Evolutionary conservation across 495 filamentous ascomycete genomes (phyloP).

Genomic region (Hypoxylon fuscum): DNA sequence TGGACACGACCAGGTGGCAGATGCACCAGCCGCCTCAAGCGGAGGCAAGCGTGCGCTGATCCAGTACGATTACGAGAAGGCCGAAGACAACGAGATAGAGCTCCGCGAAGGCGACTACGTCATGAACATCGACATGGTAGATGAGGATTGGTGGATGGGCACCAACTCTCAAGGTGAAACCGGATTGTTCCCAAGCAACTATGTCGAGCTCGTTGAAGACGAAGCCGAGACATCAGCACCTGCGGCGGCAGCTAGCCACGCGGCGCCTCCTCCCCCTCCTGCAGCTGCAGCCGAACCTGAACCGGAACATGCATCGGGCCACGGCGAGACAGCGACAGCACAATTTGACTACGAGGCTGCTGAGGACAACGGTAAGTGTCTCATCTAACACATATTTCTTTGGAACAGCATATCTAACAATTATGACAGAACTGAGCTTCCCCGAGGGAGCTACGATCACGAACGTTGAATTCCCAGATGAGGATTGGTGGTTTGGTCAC

Average conservation of each 20-base stretch:
- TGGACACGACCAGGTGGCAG: constrained; percentile 42
- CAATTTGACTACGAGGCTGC: constrained; percentile 97
- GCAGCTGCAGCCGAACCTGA: constrained; percentile 43
- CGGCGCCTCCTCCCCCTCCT: constrained; percentile 41
- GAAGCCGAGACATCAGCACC: constrained; percentile 44
- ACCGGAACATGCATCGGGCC: constrained; percentile 39
- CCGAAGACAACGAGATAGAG: constrained; percentile 95
- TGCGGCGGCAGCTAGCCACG: constrained; percentile 45
- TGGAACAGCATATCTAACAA: constrained; percentile 30
- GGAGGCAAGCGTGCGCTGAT: constrained; percentile 76
- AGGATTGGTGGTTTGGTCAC: constrained; percentile 97
- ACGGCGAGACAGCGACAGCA: constrained; percentile 76
- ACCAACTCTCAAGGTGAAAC: constrained; percentile 80
- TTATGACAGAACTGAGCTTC: constrained; percentile 77
- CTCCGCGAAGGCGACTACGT: constrained; percentile 90
- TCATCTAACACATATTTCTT: not conserved
- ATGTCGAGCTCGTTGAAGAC: constrained; percentile 84
- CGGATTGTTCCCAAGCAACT: constrained; percentile 95
- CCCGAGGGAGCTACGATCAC: constrained; percentile 85
- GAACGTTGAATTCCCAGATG: constrained; percentile 86
- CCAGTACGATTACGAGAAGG: constrained; percentile 96
- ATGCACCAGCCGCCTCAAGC: constrained; percentile 35
- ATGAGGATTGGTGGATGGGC: constrained; percentile 98
- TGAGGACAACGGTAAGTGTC: constrained; percentile 82
- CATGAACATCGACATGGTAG: constrained; percentile 97